Base-by-base conservation (phyloP, 2,329 filamentous ascomycete genomes). In the Knufia petricola region DNA sequence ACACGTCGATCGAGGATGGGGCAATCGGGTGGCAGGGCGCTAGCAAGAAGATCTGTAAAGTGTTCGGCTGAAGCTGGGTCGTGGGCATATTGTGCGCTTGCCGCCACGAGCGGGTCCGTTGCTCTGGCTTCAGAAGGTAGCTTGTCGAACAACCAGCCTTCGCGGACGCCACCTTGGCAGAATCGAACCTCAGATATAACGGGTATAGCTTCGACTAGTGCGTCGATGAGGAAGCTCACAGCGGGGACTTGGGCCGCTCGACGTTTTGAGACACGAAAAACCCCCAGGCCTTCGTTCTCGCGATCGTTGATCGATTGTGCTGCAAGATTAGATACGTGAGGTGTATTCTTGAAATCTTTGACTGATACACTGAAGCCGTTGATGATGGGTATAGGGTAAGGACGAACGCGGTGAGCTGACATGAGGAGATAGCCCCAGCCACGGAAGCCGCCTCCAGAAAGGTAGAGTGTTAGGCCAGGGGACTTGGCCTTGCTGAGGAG, bases 361-460 rank as follows among this genome's bases (percentile, higher is more conserved):
- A 94, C 38, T 8, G 41, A 17, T 1, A 82, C 85, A 7, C 73
- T 77, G 65, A 92, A 95, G 1, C 85, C 82, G 53, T 88, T 89
- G 63, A 92, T 83, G 17, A 84, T 81, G 0, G 87, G 79, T 21
- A 95, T 84, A 0, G 89, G 89, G 63, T 94, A 95, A 0, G 87
- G 87, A 47, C 76, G 71, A 37, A 87, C 76, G 4, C 71, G 66
- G 59, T 90, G 85, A 56, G 78, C 76, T 61, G 84, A 81, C 84
- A 94, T 89, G 46, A 95, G 73, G 60, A 94, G 81, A 64, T 87
- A 94, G 4, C 88, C 89, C 73, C 94, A 95, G 13, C 89, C 89
- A 30, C 89, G 75, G 62, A 95, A 94, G 0, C 89, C 89, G 20
- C 89, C 89, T 37, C 89, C 89, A 53, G 85, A 94, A 50, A 95